phyloP scores from a whole-genome alignment of 371 early-diverging fungal genomes.

The Dichotomocladium elegans region DNA sequence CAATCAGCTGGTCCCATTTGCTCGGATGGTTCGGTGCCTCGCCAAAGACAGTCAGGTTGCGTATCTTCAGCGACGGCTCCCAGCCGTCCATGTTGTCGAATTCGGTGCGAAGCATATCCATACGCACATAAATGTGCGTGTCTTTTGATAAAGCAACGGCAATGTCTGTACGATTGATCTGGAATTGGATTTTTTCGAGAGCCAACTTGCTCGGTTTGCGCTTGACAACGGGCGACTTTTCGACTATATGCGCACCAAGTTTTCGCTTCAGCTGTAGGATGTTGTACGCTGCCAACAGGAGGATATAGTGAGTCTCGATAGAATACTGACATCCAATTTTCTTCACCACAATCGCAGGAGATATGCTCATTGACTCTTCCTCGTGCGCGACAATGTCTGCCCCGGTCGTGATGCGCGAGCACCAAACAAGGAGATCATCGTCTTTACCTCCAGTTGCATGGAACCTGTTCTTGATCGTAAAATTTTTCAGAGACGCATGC shows the following conservation, averaged over 20 bases:
- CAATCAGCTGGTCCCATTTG: constrained; percentile 41
- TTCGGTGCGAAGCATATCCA: constrained; percentile 23
- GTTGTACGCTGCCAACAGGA: constrained; percentile 13
- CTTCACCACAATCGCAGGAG: constrained; percentile 21
- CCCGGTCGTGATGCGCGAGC: constrained; percentile 22
- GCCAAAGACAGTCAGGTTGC: constrained; percentile 27
- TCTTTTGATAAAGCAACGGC: constrained; percentile 18
- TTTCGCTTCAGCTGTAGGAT: constrained; percentile 8
- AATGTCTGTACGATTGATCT: constrained; percentile 29
- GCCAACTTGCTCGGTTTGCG: not conserved
- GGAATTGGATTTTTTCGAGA: constrained; percentile 15
- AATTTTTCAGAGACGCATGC: not conserved
- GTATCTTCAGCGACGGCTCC: constrained; percentile 7
- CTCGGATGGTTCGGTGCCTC: constrained; percentile 9
- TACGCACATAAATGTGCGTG: constrained; percentile 22
- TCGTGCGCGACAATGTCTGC: constrained; percentile 7
- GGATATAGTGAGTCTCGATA: constrained; percentile 26
- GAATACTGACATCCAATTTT: constrained; percentile 28
- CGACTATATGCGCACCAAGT: not conserved
- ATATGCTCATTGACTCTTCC: not conserved
- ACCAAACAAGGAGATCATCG: constrained; percentile 25
- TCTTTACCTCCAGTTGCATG: not conserved
- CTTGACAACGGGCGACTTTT: not conserved
- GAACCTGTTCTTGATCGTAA: constrained; percentile 14
- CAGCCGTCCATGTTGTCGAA: constrained; percentile 5